Conservation (phyloP, 805 yeast species). For the Candida nanaspora region DNA sequence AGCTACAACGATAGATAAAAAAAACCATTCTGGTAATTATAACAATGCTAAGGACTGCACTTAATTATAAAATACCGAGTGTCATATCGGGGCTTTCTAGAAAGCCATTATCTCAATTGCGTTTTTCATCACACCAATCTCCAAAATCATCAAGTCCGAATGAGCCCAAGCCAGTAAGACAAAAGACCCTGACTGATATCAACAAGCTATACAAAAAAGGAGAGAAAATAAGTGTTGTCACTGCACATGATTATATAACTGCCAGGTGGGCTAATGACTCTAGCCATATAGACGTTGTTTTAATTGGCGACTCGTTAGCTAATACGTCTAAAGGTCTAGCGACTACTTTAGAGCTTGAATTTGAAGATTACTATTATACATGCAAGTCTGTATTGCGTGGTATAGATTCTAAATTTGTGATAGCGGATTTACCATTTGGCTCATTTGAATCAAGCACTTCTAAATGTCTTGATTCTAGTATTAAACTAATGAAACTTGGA, state of each 20-base stretch:
- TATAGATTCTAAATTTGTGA: constrained; percentile 51
- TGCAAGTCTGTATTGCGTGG: constrained; percentile 75
- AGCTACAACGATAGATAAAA: too few species aligned
- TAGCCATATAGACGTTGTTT: constrained; percentile 57
- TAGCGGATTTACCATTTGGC: constrained; percentile 90
- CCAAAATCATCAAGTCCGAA: too few species aligned
- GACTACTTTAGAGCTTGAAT: constrained; percentile 65
- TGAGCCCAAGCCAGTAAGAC: constrained; percentile 10
- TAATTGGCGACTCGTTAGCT: constrained; percentile 90
- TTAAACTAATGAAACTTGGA: constrained; percentile 48
- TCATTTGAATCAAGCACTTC: constrained; percentile 59
- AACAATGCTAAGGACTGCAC: too few species aligned
- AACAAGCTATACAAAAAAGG: constrained; percentile 11
- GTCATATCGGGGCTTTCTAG: too few species aligned
- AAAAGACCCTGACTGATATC: constrained; percentile 17
- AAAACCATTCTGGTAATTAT: too few species aligned
- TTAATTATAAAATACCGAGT: too few species aligned
- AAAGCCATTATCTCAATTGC: neutral
- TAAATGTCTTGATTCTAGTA: constrained; percentile 56
- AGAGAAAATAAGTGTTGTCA: constrained; percentile 35
- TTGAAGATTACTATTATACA: constrained; percentile 76
- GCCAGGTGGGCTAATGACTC: constrained; percentile 51
- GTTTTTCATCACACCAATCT: constrained; percentile 13
- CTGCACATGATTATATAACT: constrained; percentile 79
- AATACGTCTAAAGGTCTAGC: constrained; percentile 84